Conservation (phyloP, 2,329 filamentous ascomycete species). For the Arthrobotrys megalospora region DNA sequence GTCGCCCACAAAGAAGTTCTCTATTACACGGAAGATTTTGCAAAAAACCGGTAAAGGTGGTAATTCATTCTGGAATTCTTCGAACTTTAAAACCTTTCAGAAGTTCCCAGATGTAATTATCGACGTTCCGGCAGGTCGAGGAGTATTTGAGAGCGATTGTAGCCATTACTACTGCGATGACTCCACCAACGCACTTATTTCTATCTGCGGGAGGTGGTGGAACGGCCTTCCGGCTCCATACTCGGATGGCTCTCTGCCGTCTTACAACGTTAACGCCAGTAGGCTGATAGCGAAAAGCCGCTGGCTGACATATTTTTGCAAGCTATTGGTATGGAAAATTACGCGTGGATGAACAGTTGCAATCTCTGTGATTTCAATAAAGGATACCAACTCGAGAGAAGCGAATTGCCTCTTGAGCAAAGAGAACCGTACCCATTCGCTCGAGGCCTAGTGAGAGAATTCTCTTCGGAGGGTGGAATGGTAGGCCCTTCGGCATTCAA, state of each 20-base stretch:
- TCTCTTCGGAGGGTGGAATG: not conserved
- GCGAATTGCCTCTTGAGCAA: not conserved
- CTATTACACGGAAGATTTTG: not conserved
- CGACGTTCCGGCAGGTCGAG: not conserved
- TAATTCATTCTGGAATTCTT: constrained; percentile 2
- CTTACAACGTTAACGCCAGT: not conserved
- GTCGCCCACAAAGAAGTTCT: not conserved
- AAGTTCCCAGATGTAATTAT: constrained; percentile 18
- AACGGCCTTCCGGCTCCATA: constrained; percentile 6
- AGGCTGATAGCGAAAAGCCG: constrained; percentile 1
- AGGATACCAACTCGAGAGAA: not conserved
- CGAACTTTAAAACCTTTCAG: not conserved
- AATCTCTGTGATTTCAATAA: not conserved
- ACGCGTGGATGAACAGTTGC: not conserved
- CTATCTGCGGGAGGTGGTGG: constrained; percentile 6
- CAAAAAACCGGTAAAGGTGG: constrained; percentile 9
- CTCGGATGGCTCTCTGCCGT: not conserved
- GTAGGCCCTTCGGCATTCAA: not conserved
- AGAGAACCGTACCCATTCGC: not conserved
- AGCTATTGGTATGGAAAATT: not conserved
- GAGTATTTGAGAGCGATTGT: not conserved
- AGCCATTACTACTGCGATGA: constrained; percentile 11
- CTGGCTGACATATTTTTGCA: constrained; percentile 5
- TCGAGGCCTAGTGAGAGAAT: not conserved
- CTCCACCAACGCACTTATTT: not conserved